Evolutionary conservation across 1,139 yeast genomes (phyloP).

Genomic region (Candida sp.): DNA sequence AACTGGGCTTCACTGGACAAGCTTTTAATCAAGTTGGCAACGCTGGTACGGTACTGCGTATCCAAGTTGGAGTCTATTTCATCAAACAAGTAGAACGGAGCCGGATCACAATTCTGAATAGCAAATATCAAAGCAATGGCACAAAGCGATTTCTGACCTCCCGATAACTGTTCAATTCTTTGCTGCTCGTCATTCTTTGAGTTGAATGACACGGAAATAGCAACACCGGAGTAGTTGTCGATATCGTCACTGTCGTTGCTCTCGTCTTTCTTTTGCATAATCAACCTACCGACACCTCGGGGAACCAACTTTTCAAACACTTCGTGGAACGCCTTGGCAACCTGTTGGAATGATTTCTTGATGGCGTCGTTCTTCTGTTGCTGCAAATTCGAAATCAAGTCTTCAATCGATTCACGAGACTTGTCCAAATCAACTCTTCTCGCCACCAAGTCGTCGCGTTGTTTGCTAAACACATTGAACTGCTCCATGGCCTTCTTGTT

Average conservation of each 20-base stretch:
- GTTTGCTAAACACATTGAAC: slow-evolving; percentile 72
- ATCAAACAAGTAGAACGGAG: slow-evolving; percentile 95
- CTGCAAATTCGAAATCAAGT: slow-evolving; percentile 72
- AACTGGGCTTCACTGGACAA: slow-evolving; percentile 79
- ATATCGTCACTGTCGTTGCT: slow-evolving; percentile 29
- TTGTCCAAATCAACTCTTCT: slow-evolving; percentile 73
- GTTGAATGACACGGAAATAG: slow-evolving; percentile 90
- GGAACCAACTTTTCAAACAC: slow-evolving; percentile 87
- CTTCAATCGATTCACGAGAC: slow-evolving; percentile 76
- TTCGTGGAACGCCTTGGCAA: slow-evolving; percentile 71
- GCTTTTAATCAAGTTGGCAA: slow-evolving; percentile 74
- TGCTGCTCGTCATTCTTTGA: slow-evolving; percentile 88
- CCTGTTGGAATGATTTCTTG: slow-evolving; percentile 75
- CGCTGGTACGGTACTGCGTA: slow-evolving; percentile 89
- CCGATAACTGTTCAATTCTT: slow-evolving; percentile 88
- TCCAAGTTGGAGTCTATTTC: slow-evolving; percentile 97
- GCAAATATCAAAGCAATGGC: slow-evolving; percentile 94
- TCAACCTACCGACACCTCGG: slow-evolving; percentile 74
- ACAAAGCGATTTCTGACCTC: slow-evolving; percentile 96
- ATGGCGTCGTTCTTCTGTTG: slow-evolving; percentile 86
- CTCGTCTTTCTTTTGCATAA: slow-evolving; percentile 57
- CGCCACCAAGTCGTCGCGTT: slow-evolving; percentile 65
- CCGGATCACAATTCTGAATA: slow-evolving; percentile 94
- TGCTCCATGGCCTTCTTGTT: slow-evolving; percentile 94
- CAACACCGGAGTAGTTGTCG: slow-evolving; percentile 80